Evolutionary conservation across 2,329 filamentous ascomycete species (phyloP).

Genomic region (Calonectria pseudoreteaudii): DNA sequence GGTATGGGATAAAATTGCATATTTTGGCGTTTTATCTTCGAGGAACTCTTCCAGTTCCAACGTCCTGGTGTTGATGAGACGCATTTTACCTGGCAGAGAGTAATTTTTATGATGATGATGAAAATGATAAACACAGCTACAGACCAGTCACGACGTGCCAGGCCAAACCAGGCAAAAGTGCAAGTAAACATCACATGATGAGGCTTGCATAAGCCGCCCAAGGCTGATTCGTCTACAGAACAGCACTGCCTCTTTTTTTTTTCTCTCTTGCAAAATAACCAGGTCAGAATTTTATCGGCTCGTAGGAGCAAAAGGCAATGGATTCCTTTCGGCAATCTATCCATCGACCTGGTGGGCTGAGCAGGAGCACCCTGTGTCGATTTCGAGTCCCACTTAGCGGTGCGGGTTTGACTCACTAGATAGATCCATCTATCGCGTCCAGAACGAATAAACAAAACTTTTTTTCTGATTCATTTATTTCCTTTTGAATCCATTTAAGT

Average conservation of each 20-base stretch:
- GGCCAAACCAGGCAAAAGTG: neutral
- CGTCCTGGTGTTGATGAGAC: neutral
- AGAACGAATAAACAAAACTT: neutral
- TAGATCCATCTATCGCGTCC: neutral
- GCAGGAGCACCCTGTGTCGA: neutral
- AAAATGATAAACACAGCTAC: too few relatives aligned
- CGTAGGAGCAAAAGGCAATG: neutral
- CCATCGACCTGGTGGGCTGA: neutral
- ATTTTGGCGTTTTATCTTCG: neutral
- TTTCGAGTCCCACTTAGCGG: neutral
- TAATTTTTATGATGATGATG: neutral
- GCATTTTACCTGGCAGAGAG: neutral
- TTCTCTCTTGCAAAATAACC: neutral
- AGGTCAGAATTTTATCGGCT: neutral
- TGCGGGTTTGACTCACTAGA: neutral
- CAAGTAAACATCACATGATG: neutral
- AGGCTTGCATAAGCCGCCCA: neutral
- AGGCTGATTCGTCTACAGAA: neutral
- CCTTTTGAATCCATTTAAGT: neutral
- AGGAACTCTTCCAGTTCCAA: neutral
- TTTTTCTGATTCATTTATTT: neutral
- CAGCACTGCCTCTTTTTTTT: neutral
- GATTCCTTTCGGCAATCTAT: neutral
- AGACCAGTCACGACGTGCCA: too few relatives aligned
- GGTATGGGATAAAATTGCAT: conserved; percentile 9